Evolutionary conservation across 2,329 filamentous ascomycete species (phyloP).

Genomic region (Monosporascus cannonballus): DNA sequence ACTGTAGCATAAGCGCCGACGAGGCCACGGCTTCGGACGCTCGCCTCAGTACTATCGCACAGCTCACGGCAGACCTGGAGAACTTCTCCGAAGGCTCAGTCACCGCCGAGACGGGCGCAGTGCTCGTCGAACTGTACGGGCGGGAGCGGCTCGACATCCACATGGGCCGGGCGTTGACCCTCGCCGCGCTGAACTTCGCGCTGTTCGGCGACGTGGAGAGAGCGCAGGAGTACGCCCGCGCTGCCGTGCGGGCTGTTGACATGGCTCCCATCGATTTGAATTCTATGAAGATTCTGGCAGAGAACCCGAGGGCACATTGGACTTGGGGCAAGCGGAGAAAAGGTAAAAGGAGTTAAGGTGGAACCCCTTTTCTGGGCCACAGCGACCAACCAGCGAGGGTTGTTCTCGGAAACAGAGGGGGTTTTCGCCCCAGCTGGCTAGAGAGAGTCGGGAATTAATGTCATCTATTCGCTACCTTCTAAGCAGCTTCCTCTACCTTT

Average conservation of each 20-base stretch:
- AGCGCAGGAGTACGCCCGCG: conserved; percentile 24
- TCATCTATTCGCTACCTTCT: too few species aligned
- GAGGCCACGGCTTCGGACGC: conserved; percentile 25
- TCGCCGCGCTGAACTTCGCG: conserved; percentile 32
- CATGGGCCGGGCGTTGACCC: conserved; percentile 28
- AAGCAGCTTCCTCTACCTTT: too few species aligned
- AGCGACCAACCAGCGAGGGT: too few species aligned
- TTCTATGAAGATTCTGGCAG: conserved; percentile 27
- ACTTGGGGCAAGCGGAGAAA: conserved; percentile 21
- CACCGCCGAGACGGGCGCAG: conserved; percentile 21
- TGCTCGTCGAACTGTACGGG: conserved; percentile 26
- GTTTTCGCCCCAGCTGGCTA: too few species aligned
- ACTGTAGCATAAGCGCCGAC: conserved; percentile 19
- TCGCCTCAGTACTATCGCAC: conserved; percentile 22
- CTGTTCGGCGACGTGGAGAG: conserved; percentile 28
- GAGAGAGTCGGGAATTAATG: too few species aligned
- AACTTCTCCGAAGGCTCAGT: conserved; percentile 14
- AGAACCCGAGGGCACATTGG: conserved; percentile 27
- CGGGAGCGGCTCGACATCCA: conserved; percentile 27
- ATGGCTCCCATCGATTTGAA: conserved; percentile 24
- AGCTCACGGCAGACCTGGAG: conserved; percentile 21
- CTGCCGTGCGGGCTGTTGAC: conserved; percentile 25
- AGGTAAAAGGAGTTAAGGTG: neutral
- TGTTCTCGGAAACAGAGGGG: too few species aligned
- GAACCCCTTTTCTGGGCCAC: too few species aligned